Evolutionary conservation across 2,329 filamentous ascomycete species (phyloP), one percentile per base, ranked within the genome.

Genomic region (Monosporascus sp.): DNA sequence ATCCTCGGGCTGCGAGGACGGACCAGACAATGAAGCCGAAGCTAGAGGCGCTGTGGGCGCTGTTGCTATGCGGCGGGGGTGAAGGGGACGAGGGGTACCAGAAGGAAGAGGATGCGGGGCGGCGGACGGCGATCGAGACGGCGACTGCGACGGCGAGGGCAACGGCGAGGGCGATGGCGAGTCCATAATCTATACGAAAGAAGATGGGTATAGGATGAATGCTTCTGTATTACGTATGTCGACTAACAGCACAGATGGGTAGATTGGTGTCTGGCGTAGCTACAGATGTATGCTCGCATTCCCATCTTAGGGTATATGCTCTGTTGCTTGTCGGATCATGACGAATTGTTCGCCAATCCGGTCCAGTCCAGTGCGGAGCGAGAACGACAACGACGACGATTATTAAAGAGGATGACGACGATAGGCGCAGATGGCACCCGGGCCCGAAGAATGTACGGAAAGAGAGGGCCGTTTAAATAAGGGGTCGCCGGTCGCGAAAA

Each of bases 1-100:
- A 9, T 70, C 68, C 47, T 68, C 67, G 41, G 61, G 51, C 17
- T 52, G 57, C 27, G 60, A 57, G 4, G 58, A 52, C 8, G 57
- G 24, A 24, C 24, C 43, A 46, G 43, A 31, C 18, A 41, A n/a
- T 24, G 43, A 46, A n/a, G n/a, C 43, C 5, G 38, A 18, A 9
- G 17, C 9, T n/a, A n/a, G 39, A 5, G 39, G 24, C 7, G 39
- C 18, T 18, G 39, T 18, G 39, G 39, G 22, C 11, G 39, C 39
- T 43, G 39, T 43, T 43, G 39, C 18, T 8, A 43, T 6, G n/a
- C 39, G 39, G 18, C 39, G 39, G 18, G n/a, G 18, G 22, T 20
- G 18, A 18, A 20, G 39, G 22, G 39, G 39, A 24, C 18, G 18
- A 14, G 18, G n/a, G 17, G 2, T 20, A 6, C 39, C 9, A 18